A percentile compares a stretch with the other conserved stretches of the same genome.
phyloP scores from a whole-genome alignment of 305 asterid species.

The Fraxinus angustifolia region DNA sequence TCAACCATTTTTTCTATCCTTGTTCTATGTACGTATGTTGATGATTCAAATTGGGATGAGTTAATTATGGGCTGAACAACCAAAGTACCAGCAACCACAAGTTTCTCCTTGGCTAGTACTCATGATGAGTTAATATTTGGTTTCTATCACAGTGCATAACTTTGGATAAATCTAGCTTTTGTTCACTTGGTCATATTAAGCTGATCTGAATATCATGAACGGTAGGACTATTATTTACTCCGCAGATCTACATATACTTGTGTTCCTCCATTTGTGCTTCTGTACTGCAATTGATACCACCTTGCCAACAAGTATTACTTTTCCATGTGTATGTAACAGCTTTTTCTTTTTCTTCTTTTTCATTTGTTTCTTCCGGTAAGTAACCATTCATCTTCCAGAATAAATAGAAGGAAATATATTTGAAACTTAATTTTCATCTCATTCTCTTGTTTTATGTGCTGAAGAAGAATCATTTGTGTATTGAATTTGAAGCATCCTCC shows the following conservation, averaged over 20 bases:
- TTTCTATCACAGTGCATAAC: not conserved
- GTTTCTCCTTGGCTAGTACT: not conserved
- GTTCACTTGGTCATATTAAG: not conserved
- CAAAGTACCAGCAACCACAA: not conserved
- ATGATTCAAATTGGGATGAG: not conserved
- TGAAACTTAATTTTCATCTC: conserved; percentile 1
- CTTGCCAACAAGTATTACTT: not conserved
- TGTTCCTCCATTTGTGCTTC: not conserved
- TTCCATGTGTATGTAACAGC: not conserved
- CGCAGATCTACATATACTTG: not conserved
- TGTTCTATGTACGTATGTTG: not conserved
- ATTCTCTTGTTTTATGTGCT: not conserved
- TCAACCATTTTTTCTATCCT: not conserved
- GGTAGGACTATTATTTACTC: not conserved
- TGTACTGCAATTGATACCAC: not conserved
- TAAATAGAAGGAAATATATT: not conserved
- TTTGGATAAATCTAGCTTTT: not conserved
- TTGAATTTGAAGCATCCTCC: not conserved
- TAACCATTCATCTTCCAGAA: not conserved
- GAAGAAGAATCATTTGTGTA: not conserved
- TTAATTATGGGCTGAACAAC: not conserved
- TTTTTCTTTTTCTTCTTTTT: not conserved
- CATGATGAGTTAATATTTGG: not conserved
- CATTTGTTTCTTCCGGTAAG: not conserved
- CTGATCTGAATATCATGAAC: not conserved